Evolutionary conservation across 179 eudicot genomes (phyloP).

Genomic region (Silene coronaria): DNA sequence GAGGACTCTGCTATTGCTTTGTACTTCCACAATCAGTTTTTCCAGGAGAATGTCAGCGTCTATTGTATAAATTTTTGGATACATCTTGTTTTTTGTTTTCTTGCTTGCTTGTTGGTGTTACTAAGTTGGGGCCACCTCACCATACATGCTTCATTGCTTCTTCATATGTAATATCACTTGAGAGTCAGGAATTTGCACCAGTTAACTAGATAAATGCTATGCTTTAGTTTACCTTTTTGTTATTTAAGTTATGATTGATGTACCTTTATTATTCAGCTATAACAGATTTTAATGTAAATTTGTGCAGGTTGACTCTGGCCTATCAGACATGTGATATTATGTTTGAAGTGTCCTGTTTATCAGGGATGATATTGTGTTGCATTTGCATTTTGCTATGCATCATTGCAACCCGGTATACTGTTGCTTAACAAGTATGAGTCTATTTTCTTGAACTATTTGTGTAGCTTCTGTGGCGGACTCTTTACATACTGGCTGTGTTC

Average conservation of each 20-base stretch:
- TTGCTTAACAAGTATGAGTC: conserved; percentile 77
- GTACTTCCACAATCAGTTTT: neutral
- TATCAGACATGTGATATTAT: conserved; percentile 87
- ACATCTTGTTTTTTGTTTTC: neutral
- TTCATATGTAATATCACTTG: neutral
- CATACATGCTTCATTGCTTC: neutral
- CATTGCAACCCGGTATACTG: conserved; percentile 82
- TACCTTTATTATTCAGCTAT: neutral
- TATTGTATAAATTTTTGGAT: neutral
- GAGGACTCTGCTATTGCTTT: neutral
- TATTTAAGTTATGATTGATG: neutral
- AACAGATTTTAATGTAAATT: conserved; percentile 8
- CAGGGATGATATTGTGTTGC: conserved; percentile 92
- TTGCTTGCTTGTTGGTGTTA: neutral
- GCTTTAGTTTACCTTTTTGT: neutral
- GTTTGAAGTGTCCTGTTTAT: conserved; percentile 87
- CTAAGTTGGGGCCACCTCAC: neutral
- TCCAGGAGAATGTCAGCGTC: neutral
- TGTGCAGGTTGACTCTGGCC: conserved; percentile 82
- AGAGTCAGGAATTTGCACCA: neutral
- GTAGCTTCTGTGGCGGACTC: neutral
- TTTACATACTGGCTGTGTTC: neutral
- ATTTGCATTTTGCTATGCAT: conserved; percentile 97
- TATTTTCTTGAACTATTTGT: neutral
- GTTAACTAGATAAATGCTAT: neutral